Evolutionary conservation across 495 filamentous ascomycete species (phyloP).

Genomic region (Aspergillus biplanus): DNA sequence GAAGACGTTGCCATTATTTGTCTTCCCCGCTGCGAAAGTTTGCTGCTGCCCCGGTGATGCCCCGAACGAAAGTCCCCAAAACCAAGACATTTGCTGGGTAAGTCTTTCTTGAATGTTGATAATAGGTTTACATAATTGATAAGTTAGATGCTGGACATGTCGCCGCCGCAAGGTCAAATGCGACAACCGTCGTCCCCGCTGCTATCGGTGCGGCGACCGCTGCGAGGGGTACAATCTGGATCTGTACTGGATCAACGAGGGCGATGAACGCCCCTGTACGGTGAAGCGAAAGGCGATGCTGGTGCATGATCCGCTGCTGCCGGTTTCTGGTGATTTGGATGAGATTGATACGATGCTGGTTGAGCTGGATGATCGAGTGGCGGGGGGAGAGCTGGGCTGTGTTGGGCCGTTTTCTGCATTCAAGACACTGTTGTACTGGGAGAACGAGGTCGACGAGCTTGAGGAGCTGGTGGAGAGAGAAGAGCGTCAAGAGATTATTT

Average conservation of each 20-base stretch:
- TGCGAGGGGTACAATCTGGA: constrained; percentile 17
- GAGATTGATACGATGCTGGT: constrained; percentile 10
- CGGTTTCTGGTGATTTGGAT: not conserved
- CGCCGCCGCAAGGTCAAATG: constrained; percentile 18
- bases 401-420: not conserved
- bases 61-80: constrained; percentile 2
- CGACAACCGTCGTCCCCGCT: constrained; percentile 14
- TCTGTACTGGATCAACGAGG: constrained; percentile 10
- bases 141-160: constrained; percentile 18
- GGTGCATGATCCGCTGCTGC: constrained; percentile 3
- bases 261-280: constrained; percentile 5
- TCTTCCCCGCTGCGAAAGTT: not conserved
- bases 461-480: too few species aligned
- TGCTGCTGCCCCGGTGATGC: not conserved
- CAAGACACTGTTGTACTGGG: too few species aligned
- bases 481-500: not conserved
- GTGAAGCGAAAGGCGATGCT: constrained; percentile 8
- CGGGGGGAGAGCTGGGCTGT: not conserved
- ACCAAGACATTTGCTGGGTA: constrained; percentile 17
- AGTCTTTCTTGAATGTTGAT: not conserved
- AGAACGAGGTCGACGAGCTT: too few species aligned
- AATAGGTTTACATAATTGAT: not conserved
- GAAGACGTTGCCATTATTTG: not conserved
- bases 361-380: not conserved
- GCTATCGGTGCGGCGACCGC: constrained; percentile 15